phyloP scores from a whole-genome alignment of 352 stramenopile genomes.

The Phytophthora kernoviae region DNA sequence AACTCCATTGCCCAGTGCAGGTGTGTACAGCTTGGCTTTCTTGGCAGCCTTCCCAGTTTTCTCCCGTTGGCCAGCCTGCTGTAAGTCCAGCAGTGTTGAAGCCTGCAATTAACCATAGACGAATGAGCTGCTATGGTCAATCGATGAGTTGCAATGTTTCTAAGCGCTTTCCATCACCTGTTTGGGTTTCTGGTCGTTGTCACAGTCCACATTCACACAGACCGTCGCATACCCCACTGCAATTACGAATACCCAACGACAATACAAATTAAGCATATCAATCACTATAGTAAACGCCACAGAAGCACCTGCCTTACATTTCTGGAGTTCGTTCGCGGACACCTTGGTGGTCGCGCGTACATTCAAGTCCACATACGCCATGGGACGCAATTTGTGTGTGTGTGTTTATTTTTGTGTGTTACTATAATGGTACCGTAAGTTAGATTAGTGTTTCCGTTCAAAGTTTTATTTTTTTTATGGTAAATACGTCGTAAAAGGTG shows the following conservation, averaged over 20 bases:
- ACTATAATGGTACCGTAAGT: no score
- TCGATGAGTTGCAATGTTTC: not conserved
- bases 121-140: no score
- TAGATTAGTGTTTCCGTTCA: no score
- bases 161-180: conserved; percentile 16
- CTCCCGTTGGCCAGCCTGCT: conserved; percentile 36
- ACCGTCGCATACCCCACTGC: conserved; percentile 74
- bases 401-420: no score
- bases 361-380: conserved; percentile 81
- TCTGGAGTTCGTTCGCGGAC: conserved; percentile 61
- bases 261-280: not conserved
- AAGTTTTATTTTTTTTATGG: not conserved
- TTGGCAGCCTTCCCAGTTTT: conserved; percentile 50
- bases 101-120: conserved; percentile 12
- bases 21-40: conserved; percentile 70
- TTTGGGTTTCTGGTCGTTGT: conserved; percentile 60
- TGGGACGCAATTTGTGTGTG: conserved; percentile 8
- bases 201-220: conserved; percentile 66
- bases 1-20: conserved; percentile 42
- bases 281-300: not conserved
- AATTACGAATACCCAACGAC: not conserved
- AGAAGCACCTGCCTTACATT: conserved; percentile 41
- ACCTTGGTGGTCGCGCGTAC: conserved; percentile 57
- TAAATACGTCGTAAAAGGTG: no score
- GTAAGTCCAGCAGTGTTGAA: conserved; percentile 33